Conservation (phyloP, 148 eudicot genomes). For the Polygonum maritimum region DNA sequence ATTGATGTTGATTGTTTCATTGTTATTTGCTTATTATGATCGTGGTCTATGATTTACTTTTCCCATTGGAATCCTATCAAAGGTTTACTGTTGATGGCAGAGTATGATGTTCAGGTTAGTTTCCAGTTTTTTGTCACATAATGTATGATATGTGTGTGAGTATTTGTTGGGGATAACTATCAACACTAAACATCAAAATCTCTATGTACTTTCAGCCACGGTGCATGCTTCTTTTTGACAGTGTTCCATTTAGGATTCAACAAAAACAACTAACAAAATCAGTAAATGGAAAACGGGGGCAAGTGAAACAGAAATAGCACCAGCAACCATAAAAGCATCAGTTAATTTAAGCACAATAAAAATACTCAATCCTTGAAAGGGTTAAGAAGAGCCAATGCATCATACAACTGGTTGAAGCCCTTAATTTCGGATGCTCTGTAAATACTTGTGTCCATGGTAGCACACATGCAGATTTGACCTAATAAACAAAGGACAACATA, state of each 20-base stretch:
- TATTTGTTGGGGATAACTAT: background rate
- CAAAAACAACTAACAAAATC: too few species aligned
- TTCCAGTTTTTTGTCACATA: background rate
- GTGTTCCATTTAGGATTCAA: slow-evolving; percentile 87
- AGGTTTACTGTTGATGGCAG: slow-evolving; percentile 54
- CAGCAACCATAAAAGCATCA: too few species aligned
- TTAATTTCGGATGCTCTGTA: too few species aligned
- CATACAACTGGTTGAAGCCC: too few species aligned
- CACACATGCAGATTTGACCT: too few species aligned
- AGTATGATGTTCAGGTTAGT: slow-evolving; percentile 79
- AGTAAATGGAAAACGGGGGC: too few species aligned
- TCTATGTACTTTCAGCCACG: slow-evolving; percentile 52
- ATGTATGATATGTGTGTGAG: background rate
- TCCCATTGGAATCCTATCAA: slow-evolving; percentile 13
- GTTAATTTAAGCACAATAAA: too few species aligned
- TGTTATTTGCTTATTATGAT: background rate
- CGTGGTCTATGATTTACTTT: background rate
- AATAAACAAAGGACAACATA: too few species aligned
- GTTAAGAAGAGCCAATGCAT: too few species aligned
- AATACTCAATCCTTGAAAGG: too few species aligned
- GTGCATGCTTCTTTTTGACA: slow-evolving; percentile 90
- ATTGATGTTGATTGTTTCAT: background rate
- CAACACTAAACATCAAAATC: background rate
- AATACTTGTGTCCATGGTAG: too few species aligned
- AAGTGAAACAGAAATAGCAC: too few species aligned